phyloP scores from a whole-genome alignment of 306 rosid genomes.

The Boehmeria nivea region DNA sequence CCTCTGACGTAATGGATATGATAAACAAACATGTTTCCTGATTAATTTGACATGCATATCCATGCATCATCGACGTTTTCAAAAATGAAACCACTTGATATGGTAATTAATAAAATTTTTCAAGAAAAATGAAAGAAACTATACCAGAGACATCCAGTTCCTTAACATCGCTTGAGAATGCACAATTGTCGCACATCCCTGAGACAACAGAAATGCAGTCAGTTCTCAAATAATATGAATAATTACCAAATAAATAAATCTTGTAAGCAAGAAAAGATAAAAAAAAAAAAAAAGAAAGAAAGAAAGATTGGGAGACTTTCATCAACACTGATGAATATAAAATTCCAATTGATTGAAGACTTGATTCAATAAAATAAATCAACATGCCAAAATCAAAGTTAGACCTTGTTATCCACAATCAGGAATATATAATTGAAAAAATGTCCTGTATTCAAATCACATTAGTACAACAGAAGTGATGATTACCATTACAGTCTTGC shows the following conservation, averaged over 20 bases:
- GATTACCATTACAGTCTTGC: constrained; percentile 80
- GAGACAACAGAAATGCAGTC: constrained; percentile 19
- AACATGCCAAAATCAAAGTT: too few relatives aligned
- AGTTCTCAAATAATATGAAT: constrained; percentile 1
- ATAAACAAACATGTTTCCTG: too few relatives aligned
- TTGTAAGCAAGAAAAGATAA: background rate
- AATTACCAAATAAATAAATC: too few relatives aligned
- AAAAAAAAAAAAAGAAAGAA: too few relatives aligned
- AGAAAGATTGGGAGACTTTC: too few relatives aligned
- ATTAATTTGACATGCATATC: too few relatives aligned
- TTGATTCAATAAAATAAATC: too few relatives aligned
- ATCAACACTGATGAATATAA: background rate
- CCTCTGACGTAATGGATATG: too few relatives aligned
- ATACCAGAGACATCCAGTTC: constrained; percentile 70
- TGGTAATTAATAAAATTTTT: background rate
- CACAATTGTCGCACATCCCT: constrained; percentile 95
- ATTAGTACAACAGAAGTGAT: background rate
- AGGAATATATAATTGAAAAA: too few relatives aligned
- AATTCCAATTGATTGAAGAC: background rate
- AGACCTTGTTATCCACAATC: too few relatives aligned
- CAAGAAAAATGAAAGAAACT: constrained; percentile 30
- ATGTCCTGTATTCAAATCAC: too few relatives aligned
- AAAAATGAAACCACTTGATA: background rate
- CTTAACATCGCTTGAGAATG: constrained; percentile 61
- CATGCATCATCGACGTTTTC: too few relatives aligned